Percentiles rank a stretch among this genome's conserved stretches.
Conservation (phyloP, 768 basidiomycete genomes). For the Leccinellum albellum region DNA sequence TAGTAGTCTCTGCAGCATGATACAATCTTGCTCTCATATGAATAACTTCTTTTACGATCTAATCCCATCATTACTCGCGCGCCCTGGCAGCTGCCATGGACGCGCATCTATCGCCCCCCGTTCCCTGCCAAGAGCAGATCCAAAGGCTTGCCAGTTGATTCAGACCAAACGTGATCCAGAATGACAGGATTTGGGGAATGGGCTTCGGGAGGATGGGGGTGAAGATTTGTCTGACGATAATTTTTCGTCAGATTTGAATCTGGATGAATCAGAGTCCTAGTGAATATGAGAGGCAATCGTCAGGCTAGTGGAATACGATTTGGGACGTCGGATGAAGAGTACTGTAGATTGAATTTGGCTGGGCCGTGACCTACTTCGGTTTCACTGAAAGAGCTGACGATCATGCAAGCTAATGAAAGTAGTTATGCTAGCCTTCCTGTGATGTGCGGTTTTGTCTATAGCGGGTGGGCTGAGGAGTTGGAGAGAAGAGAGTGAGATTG, state of each 20-base stretch:
- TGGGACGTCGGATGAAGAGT: conserved; percentile 36
- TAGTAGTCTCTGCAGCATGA: no score
- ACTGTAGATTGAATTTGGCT: conserved; percentile 23
- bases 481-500: conserved; percentile 49
- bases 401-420: conserved; percentile 46
- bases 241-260: conserved; percentile 15
- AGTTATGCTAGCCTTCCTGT: conserved; percentile 53
- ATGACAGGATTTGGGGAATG: no score
- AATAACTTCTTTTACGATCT: no score
- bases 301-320: conserved; percentile 32
- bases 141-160: no score
- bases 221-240: no score
- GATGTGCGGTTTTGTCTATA: conserved; percentile 36
- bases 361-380: conserved; percentile 47
- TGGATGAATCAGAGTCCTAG: conserved; percentile 36
- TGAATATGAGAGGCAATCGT: conserved; percentile 36
- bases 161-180: no score
- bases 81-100: no score
- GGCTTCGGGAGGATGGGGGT: no score
- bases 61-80: no score
- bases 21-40: no score
- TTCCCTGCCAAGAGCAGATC: no score
- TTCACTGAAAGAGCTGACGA: conserved; percentile 37
- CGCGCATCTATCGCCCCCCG: no score
- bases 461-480: conserved; percentile 44